phyloP scores from a whole-genome alignment of 2,329 filamentous ascomycete species.

The Salinomyces thailandicus region DNA sequence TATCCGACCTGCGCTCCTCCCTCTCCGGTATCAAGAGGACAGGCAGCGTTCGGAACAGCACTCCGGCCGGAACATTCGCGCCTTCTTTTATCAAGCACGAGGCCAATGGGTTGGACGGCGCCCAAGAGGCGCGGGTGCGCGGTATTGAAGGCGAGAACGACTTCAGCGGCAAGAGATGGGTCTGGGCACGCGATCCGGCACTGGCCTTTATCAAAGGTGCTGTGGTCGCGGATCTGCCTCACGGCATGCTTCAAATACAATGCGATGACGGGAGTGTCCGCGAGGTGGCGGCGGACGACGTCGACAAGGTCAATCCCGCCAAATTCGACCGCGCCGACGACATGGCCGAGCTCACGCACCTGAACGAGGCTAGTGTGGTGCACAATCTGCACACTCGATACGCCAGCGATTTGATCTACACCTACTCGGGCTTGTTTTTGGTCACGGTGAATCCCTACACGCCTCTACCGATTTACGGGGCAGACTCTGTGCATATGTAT shows the following conservation, averaged over 20 bases:
- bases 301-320: constrained; percentile 97
- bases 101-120: constrained; percentile 55
- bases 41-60: constrained; percentile 56
- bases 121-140: constrained; percentile 42
- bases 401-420: constrained; percentile 90
- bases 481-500: constrained; percentile 98
- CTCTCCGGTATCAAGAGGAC: constrained; percentile 18
- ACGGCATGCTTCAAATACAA: constrained; percentile 67
- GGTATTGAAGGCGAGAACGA: constrained; percentile 96
- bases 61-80: constrained; percentile 74
- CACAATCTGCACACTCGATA: constrained; percentile 95
- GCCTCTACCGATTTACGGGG: constrained; percentile 84
- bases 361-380: constrained; percentile 95
- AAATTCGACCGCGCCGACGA: constrained; percentile 99
- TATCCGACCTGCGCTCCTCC: constrained; percentile 36
- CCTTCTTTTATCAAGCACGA: constrained; percentile 92
- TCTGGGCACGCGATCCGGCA: constrained; percentile 86
- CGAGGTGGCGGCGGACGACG: constrained; percentile 72
- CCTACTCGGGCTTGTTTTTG: constrained; percentile 92
- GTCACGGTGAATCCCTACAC: constrained; percentile 98
- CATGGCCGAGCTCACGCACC: constrained; percentile 95
- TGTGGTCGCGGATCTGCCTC: constrained; percentile 70
- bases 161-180: constrained; percentile 96
- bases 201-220: constrained; percentile 85
- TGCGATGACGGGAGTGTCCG: constrained; percentile 89